Conservation (phyloP, 176 grass and related monocot species). For the bread wheat (Triticum aestivum) region DNA sequence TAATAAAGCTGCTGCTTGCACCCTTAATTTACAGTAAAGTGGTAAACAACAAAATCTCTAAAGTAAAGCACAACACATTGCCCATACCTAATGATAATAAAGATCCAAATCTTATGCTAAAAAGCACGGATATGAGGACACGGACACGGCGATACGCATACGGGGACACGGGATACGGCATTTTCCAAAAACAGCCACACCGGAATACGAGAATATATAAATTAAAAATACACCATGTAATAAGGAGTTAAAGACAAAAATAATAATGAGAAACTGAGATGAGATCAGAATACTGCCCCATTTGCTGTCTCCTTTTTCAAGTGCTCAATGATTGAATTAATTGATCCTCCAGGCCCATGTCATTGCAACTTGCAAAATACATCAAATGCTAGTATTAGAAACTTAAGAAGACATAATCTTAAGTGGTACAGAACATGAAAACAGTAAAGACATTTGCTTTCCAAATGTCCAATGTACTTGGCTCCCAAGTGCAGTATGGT, state of each 20-base stretch:
- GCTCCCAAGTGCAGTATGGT: background rate
- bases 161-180: background rate
- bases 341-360: background rate
- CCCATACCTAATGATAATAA: conserved; percentile 8
- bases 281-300: background rate
- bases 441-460: background rate
- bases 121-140: background rate
- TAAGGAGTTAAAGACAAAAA: background rate
- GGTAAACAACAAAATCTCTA: background rate
- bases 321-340: background rate
- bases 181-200: background rate
- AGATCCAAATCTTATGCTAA: background rate
- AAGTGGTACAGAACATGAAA: background rate
- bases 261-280: background rate
- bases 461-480: background rate
- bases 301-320: background rate
- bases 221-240: background rate
- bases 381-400: background rate
- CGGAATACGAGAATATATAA: background rate
- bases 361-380: background rate
- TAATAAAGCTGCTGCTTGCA: background rate
- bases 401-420: background rate
- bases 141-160: background rate
- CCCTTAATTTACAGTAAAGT: background rate
- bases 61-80: conserved; percentile 1